These are phyloP conservation scores for Trichosporon sp. DNA, from an alignment of 1,284 basidiomycete species.

Conservation along the genomic window DNA sequence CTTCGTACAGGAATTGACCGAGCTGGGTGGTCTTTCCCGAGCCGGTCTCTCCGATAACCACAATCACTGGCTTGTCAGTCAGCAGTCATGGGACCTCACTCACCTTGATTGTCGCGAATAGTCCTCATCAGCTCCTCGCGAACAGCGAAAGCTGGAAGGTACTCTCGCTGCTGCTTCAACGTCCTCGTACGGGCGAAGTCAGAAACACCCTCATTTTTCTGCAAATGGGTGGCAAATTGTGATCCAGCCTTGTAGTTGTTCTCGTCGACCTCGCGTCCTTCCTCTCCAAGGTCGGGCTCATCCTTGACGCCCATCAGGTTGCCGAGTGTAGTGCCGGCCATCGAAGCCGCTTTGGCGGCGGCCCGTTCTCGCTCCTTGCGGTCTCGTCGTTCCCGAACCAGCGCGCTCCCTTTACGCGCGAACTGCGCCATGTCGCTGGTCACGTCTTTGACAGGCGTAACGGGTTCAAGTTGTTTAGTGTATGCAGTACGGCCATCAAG, in stretches of 20 bases:
- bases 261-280: conserved; percentile 59
- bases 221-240: conserved; percentile 89
- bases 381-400: conserved; percentile 93
- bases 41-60: conserved; percentile 93
- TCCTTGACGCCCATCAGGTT: conserved; percentile 98
- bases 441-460: conserved; percentile 90
- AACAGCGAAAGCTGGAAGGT: conserved; percentile 94
- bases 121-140: conserved; percentile 86
- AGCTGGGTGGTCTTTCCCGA: conserved; percentile 94
- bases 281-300: conserved; percentile 58
- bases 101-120: conserved; percentile 92
- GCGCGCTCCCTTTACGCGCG: conserved; percentile 84
- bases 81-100: conserved; percentile 14
- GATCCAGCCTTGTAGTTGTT: conserved; percentile 87
- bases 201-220: conserved; percentile 69
- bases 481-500: conserved; percentile 93
- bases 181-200: conserved; percentile 76
- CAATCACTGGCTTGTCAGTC: conserved; percentile 58
- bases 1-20: conserved; percentile 87
- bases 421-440: conserved; percentile 95
- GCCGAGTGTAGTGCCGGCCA: conserved; percentile 87
- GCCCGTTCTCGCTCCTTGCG: conserved; percentile 90
- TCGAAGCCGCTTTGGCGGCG: conserved; percentile 85
- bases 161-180: conserved; percentile 91
- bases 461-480: conserved; percentile 93